These are phyloP conservation scores for Abelmoschus esculentus DNA, from an alignment of 345 rosid genomes.

Conservation along the genomic window DNA sequence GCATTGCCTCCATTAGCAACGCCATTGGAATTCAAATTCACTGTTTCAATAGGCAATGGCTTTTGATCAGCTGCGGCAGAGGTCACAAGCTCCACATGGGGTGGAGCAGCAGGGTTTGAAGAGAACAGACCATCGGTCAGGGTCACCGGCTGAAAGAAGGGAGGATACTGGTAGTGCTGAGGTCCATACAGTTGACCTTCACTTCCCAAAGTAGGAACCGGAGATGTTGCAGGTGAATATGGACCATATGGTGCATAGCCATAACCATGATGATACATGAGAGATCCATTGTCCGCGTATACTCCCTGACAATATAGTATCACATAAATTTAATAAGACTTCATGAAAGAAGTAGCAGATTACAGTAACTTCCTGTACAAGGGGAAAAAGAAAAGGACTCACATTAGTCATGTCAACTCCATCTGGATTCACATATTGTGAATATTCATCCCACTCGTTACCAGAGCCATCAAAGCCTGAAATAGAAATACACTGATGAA, in stretches of 20 bases:
- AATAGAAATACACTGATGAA: neutral
- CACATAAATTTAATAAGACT: neutral
- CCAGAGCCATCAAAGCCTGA: slow-evolving; percentile 50
- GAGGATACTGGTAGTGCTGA: slow-evolving; percentile 91
- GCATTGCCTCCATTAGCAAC: slow-evolving; percentile 30
- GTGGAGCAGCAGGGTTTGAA: slow-evolving; percentile 36
- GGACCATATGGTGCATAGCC: slow-evolving; percentile 64
- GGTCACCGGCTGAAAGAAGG: slow-evolving; percentile 54
- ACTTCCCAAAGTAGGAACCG: slow-evolving; percentile 69
- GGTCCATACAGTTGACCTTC: slow-evolving; percentile 78
- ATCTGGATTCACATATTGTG: slow-evolving; percentile 46
- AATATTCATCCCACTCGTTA: slow-evolving; percentile 62
- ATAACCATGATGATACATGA: slow-evolving; percentile 62
- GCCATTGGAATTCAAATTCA: slow-evolving; percentile 38
- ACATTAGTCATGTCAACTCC: slow-evolving; percentile 69
- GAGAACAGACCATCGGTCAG: slow-evolving; percentile 46
- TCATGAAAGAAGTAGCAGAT: neutral
- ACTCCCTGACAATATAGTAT: slow-evolving; percentile 36
- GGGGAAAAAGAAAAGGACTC: slow-evolving; percentile 12
- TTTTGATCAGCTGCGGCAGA: slow-evolving; percentile 53
- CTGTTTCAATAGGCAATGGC: slow-evolving; percentile 45
- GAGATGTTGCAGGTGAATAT: slow-evolving; percentile 77
- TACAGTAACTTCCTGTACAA: neutral
- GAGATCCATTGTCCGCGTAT: slow-evolving; percentile 74
- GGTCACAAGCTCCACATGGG: slow-evolving; percentile 50